Base-by-base conservation (phyloP, 768 basidiomycete species). In the Phaffia tasmanica region DNA sequence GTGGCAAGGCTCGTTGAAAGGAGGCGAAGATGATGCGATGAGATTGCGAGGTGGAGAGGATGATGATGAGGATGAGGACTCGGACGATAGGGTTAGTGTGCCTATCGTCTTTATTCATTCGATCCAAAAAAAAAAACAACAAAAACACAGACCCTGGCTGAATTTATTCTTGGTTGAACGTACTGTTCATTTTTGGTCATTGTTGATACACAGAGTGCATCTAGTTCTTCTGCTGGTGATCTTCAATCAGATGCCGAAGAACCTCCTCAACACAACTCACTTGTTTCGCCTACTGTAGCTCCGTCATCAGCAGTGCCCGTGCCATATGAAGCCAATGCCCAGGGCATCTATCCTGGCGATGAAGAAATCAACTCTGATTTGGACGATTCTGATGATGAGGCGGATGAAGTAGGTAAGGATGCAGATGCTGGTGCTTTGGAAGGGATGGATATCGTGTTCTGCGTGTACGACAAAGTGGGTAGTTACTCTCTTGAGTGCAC, bases 321-420 rank as follows among this genome's bases (percentile, higher is more conserved):
- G 3, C 57, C 15, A 23, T 67, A 70, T 2, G 72, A 75, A 56
- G 74, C 77, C 1, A 77, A 78, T 64, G 77, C 72, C 29, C 73
- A 75, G 21, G 77, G 77, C 46, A 71, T 74, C 69, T 71, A 74
- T 61, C 77, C 75, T 6, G 77, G 77, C 16, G 76, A 76, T 35
- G 94, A 99, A 73, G 87, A 86, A 19, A 98, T 99, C 76, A 94
- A 93, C 73, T 94, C 90, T 64, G 95, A 99, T 73, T 78, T 99
- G 55, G 95, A 99, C 77, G 93, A 97, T 74, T 88, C 88, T 0
- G 80, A 81, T 47, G 79, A 80, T 32, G 87, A 90, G 61, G 83
- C 82, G 16, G 90, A 89, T 69, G 87, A 87, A 55, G 90, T 72
- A 57, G 75, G 72, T 15, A 74, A 72, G 14, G 76, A 73, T 1